Base-by-base conservation (phyloP, 352 stramenopile species). In the Elongisporangium prolatum region DNA sequence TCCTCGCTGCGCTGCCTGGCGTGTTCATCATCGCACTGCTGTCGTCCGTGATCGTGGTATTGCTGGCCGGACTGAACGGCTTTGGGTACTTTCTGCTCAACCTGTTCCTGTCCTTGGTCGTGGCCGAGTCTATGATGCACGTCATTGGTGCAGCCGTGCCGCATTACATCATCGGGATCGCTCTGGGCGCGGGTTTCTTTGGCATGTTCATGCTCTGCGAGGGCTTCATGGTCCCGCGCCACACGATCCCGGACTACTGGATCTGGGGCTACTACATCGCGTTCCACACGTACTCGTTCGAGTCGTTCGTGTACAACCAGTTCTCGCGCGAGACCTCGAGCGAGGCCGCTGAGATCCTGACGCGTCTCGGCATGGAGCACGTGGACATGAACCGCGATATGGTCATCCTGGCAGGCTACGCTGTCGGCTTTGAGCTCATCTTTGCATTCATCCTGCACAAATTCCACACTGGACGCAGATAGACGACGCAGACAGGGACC, bases 151-250 rank as follows among this genome's bases (percentile, higher is more conserved):
- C 84, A 48, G 68, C 84, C 22, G 84, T 90, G 38, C 84, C 88
- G 13, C 83, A 95, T 48, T 90, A 93, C 66, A 93, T 96, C 60
- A 91, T 91, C 60, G 88, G 86, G 13, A 93, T 96, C 51, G 87
- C 84, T 11, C 59, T 95, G 18, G 82, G 74, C 4, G 86, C 84
- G 4, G 84, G 88, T 49, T 52, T 91, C 49, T 94, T 93, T 50
- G 88, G 86, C 47, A 89, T 96, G 66, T 91, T 95, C 48, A 95
- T 93, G 78, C 76, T 93, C 14, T 90, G 80, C 52, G 81, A 94
- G 63, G 88, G 86, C 17, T 95, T 96, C 68, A 88, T 96, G 71
- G 76, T 93, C 48, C 74, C 81, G 11, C 71, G 61, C 25, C 50
- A 65, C 22, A 57, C 67, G 37, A 95, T 96, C 54, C 84, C 84